A percentile compares a stretch with the other conserved stretches of the same genome.
Evolutionary conservation across 257 asterid genomes (phyloP).

Genomic region (Buddleja alternifolia): DNA sequence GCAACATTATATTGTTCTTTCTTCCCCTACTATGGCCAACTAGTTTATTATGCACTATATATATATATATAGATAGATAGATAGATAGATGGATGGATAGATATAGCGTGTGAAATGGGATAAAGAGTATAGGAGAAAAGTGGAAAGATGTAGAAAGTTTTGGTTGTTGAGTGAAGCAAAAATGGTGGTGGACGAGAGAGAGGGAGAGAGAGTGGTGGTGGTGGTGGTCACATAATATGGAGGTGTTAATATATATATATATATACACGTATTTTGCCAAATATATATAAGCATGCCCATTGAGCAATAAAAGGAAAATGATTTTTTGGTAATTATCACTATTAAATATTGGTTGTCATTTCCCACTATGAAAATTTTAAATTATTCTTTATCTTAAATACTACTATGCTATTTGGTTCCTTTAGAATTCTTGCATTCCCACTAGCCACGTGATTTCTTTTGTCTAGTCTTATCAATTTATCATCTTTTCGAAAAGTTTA

Average conservation of each 20-base stretch:
- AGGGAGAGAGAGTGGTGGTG: constrained; percentile 24
- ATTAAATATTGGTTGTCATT: neutral
- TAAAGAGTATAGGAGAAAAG: constrained; percentile 2
- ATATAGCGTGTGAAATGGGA: neutral
- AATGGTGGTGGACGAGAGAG: constrained; percentile 19
- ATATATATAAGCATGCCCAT: constrained; percentile 13
- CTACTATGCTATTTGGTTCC: constrained; percentile 14
- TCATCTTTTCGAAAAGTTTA: neutral
- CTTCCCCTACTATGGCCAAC: neutral
- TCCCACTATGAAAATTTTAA: neutral
- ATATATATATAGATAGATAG: neutral
- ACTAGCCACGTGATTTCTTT: constrained; percentile 11
- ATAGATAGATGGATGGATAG: neutral
- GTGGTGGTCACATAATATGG: constrained; percentile 24
- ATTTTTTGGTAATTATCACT: too few relatives aligned
- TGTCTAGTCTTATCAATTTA: neutral
- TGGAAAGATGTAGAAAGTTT: constrained; percentile 16
- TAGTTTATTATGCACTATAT: neutral
- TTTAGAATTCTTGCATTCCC: constrained; percentile 9
- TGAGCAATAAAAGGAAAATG: too few relatives aligned
- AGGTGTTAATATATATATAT: constrained; percentile 13
- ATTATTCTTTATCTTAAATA: neutral
- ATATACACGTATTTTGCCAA: constrained; percentile 8
- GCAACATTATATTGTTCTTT: constrained; percentile 20
- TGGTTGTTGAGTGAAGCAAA: constrained; percentile 26